Evolutionary conservation across 2,329 filamentous ascomycete genomes (phyloP).

Genomic region (Phialemoniopsis sp.): DNA sequence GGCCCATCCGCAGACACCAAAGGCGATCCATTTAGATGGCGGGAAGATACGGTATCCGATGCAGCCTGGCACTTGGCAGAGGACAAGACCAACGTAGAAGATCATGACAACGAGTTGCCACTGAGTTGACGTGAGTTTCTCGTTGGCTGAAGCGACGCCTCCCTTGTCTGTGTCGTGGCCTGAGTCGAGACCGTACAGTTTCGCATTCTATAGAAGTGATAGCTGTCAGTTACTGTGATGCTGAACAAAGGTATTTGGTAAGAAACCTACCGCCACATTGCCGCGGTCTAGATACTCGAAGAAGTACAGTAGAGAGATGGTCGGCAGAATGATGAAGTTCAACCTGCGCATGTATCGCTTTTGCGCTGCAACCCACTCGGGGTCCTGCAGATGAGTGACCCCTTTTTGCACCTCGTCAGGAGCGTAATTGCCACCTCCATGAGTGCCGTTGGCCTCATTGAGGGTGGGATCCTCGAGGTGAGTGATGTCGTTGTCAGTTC

Average conservation of each 20-base stretch:
- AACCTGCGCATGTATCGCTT: constrained; percentile 8
- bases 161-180: constrained; percentile 3
- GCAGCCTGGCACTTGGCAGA: constrained; percentile 13
- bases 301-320: constrained; percentile 10
- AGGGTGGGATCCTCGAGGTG: constrained; percentile 4
- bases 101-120: constrained; percentile 11
- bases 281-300: constrained; percentile 11
- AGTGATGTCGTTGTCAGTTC: constrained; percentile 3
- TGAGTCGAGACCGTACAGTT: constrained; percentile 8
- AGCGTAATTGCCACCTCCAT: constrained; percentile 4
- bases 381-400: constrained; percentile 6
- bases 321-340: constrained; percentile 9
- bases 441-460: no score
- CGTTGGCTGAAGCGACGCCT: constrained; percentile 6
- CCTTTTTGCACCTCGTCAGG: constrained; percentile 8
- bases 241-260: background rate
- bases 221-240: background rate
- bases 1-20: constrained; percentile 10
- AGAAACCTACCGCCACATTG: constrained; percentile 8
- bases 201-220: constrained; percentile 7
- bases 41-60: constrained; percentile 12
- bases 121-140: background rate
- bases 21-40: constrained; percentile 12
- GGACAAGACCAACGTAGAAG: constrained; percentile 12
- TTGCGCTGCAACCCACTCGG: constrained; percentile 7